These are phyloP conservation scores for Carallia brachiata DNA, from an alignment of 345 rosid species.

Conservation along the genomic window DNA sequence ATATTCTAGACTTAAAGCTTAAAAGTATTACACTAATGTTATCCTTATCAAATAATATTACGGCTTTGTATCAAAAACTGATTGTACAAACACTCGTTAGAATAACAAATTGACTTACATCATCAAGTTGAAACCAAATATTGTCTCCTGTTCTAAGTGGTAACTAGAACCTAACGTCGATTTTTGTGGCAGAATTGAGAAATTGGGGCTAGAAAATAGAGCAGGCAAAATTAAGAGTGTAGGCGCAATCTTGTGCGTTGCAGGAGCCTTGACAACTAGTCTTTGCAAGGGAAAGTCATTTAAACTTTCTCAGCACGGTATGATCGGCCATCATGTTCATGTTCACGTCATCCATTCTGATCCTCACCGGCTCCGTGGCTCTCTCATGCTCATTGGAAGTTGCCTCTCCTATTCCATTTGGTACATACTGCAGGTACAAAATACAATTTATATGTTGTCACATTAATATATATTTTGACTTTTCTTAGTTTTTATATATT, in stretches of 20 bases:
- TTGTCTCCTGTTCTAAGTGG: too few species aligned
- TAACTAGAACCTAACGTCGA: too few species aligned
- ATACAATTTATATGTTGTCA: background rate
- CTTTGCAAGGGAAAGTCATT: conserved; percentile 40
- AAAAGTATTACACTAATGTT: too few species aligned
- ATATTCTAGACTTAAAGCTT: too few species aligned
- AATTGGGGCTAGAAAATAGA: conserved; percentile 20
- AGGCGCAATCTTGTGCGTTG: conserved; percentile 44
- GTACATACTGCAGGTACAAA: conserved; percentile 43
- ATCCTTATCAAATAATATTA: too few species aligned
- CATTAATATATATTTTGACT: too few species aligned
- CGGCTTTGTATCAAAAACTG: too few species aligned
- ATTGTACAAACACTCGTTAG: too few species aligned
- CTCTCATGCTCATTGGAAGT: conserved; percentile 32
- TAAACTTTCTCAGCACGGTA: conserved; percentile 1
- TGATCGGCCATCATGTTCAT: background rate
- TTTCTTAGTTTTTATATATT: background rate
- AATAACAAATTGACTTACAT: too few species aligned
- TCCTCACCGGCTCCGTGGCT: conserved; percentile 32
- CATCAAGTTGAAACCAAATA: too few species aligned
- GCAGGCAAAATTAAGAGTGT: conserved; percentile 36
- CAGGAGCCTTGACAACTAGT: conserved; percentile 32
- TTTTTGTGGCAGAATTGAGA: conserved; percentile 31
- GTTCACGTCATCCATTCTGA: background rate
- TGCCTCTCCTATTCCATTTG: conserved; percentile 38